Percentiles rank a stretch among this genome's conserved stretches.
These are phyloP conservation scores for Xylaria venustula DNA, from an alignment of 495 filamentous ascomycete genomes.

Conservation along the genomic window DNA sequence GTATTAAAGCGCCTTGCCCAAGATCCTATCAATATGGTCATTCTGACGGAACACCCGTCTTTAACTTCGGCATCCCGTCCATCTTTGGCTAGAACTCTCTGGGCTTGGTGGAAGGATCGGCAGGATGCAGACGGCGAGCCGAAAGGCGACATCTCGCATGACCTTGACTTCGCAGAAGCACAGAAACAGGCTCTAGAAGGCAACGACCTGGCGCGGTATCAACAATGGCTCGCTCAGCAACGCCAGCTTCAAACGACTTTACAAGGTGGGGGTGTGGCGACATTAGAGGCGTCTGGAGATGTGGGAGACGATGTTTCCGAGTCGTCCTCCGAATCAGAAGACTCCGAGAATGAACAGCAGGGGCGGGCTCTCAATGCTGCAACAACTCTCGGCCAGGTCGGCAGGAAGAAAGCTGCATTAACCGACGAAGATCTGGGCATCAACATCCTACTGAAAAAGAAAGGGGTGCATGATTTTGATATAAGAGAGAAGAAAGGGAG, in stretches of 20 bases:
- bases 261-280: constrained; percentile 61
- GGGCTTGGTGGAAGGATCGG: constrained; percentile 70
- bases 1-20: constrained; percentile 70
- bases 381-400: constrained; percentile 73
- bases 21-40: constrained; percentile 75
- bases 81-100: constrained; percentile 59
- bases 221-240: constrained; percentile 83
- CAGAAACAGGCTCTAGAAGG: constrained; percentile 65
- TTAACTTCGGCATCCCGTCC: constrained; percentile 32
- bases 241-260: constrained; percentile 75
- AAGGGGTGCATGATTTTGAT: constrained; percentile 87
- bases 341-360: constrained; percentile 86
- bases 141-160: constrained; percentile 56
- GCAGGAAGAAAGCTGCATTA: constrained; percentile 75
- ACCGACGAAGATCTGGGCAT: constrained; percentile 86
- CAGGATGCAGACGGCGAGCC: constrained; percentile 59
- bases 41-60: constrained; percentile 71
- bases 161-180: constrained; percentile 58
- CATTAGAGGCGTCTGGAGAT: constrained; percentile 69
- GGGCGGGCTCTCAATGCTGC: constrained; percentile 89
- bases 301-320: constrained; percentile 78
- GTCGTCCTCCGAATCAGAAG: constrained; percentile 80
- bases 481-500: constrained; percentile 90
- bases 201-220: constrained; percentile 74
- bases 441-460: constrained; percentile 84